These are phyloP conservation scores for Hydnomerulius pinastri DNA, from an alignment of 768 basidiomycete genomes.

Conservation along the genomic window DNA sequence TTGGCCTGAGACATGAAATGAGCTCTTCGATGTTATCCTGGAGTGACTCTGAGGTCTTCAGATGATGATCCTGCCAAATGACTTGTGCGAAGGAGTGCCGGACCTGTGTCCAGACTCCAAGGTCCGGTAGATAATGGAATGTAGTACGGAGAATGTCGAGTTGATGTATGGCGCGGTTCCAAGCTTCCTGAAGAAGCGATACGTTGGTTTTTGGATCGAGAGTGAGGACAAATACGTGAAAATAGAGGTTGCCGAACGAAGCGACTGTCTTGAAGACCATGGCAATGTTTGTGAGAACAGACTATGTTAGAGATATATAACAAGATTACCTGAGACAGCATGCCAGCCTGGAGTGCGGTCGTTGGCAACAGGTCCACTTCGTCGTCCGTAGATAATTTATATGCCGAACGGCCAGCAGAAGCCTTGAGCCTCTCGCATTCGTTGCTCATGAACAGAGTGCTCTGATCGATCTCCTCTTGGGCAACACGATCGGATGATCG, in stretches of 20 bases:
- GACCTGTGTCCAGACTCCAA: constrained; percentile 32
- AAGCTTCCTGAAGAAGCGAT: constrained; percentile 35
- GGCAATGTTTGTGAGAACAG: background rate
- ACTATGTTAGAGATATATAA: background rate
- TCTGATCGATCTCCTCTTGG: constrained; percentile 8
- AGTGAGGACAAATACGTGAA: constrained; percentile 33
- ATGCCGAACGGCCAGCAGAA: constrained; percentile 12
- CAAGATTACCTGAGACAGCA: constrained; percentile 47
- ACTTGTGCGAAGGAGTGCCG: constrained; percentile 24
- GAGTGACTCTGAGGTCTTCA: constrained; percentile 7
- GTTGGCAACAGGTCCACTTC: constrained; percentile 39
- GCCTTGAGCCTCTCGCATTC: constrained; percentile 19
- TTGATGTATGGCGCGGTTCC: constrained; percentile 32
- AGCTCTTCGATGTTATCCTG: constrained; percentile 13
- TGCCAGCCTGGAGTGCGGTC: constrained; percentile 48
- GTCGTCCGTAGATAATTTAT: constrained; percentile 31
- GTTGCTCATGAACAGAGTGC: constrained; percentile 10
- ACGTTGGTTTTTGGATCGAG: constrained; percentile 23
- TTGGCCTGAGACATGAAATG: constrained; percentile 14
- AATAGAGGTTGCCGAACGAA: constrained; percentile 32
- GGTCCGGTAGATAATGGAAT: constrained; percentile 43
- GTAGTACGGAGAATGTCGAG: constrained; percentile 49
- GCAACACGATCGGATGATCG: constrained; percentile 1
- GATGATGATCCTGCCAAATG: constrained; percentile 25
- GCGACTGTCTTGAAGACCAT: constrained; percentile 25